Conservation (phyloP, 805 yeast genomes). For the Sugiyamaella marilandica region DNA sequence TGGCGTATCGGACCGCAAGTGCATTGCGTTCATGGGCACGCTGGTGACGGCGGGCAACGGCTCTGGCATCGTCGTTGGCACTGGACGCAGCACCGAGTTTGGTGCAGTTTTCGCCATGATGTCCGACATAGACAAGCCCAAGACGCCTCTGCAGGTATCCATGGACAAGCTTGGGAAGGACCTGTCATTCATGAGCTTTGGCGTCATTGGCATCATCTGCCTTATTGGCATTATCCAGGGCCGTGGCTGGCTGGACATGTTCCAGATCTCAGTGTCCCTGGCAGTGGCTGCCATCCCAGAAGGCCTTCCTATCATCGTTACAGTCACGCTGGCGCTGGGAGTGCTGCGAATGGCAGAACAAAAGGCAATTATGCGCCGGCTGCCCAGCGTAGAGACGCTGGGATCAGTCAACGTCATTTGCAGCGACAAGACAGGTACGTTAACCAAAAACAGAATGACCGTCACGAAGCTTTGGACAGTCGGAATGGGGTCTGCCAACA, state of each 20-base stretch:
- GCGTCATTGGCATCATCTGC: conserved; percentile 86
- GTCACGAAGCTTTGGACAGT: conserved; percentile 77
- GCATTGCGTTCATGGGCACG: conserved; percentile 96
- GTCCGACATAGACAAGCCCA: conserved; percentile 92
- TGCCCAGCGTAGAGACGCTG: conserved; percentile 92
- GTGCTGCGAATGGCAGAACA: conserved; percentile 94
- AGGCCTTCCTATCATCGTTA: conserved; percentile 95
- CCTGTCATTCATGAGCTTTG: conserved; percentile 76
- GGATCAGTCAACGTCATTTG: conserved; percentile 94
- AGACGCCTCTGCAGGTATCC: conserved; percentile 90
- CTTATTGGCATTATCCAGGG: conserved; percentile 88
- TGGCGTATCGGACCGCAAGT: conserved; percentile 63
- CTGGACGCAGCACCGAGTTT: conserved; percentile 84
- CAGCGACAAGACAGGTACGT: conserved; percentile 86
- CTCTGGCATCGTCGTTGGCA: conserved; percentile 85
- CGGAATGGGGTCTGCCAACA: conserved; percentile 36
- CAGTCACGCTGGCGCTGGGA: conserved; percentile 94
- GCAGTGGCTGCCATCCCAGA: conserved; percentile 99
- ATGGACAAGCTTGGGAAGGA: conserved; percentile 96
- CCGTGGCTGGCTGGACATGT: conserved; percentile 94
- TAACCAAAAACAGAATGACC: conserved; percentile 89
- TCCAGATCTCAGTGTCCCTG: conserved; percentile 91
- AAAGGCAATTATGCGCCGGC: conserved; percentile 87
- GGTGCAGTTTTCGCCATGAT: conserved; percentile 95
- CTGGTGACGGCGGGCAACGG: conserved; percentile 96